Evolutionary conservation across 169 alveolate genomes (phyloP), one percentile per base, ranked within the genome.

Genomic region (Theileria luwenshuni): DNA sequence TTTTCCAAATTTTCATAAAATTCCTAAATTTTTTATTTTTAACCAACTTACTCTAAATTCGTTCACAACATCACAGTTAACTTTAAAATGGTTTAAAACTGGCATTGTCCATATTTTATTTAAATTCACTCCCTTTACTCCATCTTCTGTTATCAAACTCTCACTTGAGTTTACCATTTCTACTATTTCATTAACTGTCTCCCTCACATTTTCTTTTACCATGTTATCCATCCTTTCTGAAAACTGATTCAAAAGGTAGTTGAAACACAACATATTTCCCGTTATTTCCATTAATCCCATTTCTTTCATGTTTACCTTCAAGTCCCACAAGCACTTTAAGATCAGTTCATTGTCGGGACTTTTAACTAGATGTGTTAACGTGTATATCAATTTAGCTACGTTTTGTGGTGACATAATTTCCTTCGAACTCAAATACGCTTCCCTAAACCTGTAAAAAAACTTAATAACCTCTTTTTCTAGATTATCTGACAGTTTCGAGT

Each of bases 321-420:
- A 67, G 69, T 79, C 87, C 21, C 83, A 65, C 27, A 79, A 70
- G 38, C 83, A 79, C 52, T 70, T 79, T 33, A 67, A 68, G 28
- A 79, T 72, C 23, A 79, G 64, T 15, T 47, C n/a, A 38, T 49
- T 56, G 25, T 79, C 87, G 28, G 38, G 45, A 17, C 25, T 45
- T n/a, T 47, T 32, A 12, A 79, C 28, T 21, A 79, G 63, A 25
- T 19, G 33, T 62, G 47, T 42, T 30, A 33, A 51, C 8, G 76
- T 69, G 59, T 41, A 71, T 65, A 79, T 21, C 45, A 65, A 35
- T 68, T 79, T 79, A 10, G 68, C 48, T 0, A 47, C 25, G 30
- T 49, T 33, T 15, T 74, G 60, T 13, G 87, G 87, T 7, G 71
- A 45, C 30, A 68, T 65, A 6, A 58, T 76, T 1, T 25, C 43